Conservation (phyloP, 2,329 filamentous ascomycete species). For the Penicillium sp. region DNA sequence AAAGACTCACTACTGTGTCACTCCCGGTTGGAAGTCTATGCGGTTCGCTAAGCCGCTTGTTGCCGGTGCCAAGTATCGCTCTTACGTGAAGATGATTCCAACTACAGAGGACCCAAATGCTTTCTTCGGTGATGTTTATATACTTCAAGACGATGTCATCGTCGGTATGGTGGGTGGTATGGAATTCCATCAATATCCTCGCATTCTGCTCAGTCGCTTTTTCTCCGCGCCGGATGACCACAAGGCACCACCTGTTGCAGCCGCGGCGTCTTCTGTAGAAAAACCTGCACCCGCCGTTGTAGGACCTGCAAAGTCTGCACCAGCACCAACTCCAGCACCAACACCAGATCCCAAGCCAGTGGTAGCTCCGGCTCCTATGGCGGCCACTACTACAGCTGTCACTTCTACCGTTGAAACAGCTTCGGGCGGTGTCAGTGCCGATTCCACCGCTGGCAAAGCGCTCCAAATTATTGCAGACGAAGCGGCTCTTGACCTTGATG, state of each 20-base stretch:
- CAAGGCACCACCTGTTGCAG: too few relatives aligned
- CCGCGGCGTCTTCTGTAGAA: too few relatives aligned
- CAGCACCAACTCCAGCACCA: too few relatives aligned
- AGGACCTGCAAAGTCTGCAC: too few relatives aligned
- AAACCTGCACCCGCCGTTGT: too few relatives aligned
- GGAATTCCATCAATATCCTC: conserved; percentile 17
- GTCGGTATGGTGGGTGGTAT: conserved; percentile 10
- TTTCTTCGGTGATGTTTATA: conserved; percentile 22
- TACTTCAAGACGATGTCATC: conserved; percentile 25
- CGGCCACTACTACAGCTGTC: too few relatives aligned
- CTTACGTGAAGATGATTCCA: conserved; percentile 33
- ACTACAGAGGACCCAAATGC: conserved; percentile 24
- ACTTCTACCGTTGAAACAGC: too few relatives aligned
- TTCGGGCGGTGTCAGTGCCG: too few relatives aligned
- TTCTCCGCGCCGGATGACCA: conserved; percentile 36
- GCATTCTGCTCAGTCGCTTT: conserved; percentile 26
- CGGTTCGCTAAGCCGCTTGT: conserved; percentile 22
- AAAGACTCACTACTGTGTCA: conserved; percentile 30
- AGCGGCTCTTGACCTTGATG: conserved; percentile 20
- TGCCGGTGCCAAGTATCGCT: conserved; percentile 20
- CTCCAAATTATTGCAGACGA: conserved; percentile 26
- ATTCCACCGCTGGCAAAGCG: conserved; percentile 3
- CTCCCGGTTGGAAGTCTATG: conserved; percentile 32
- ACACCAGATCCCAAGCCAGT: too few relatives aligned
- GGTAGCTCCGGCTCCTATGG: too few relatives aligned